These are phyloP conservation scores for Penicillium steckii DNA, from an alignment of 495 filamentous ascomycete genomes.

Conservation along the genomic window DNA sequence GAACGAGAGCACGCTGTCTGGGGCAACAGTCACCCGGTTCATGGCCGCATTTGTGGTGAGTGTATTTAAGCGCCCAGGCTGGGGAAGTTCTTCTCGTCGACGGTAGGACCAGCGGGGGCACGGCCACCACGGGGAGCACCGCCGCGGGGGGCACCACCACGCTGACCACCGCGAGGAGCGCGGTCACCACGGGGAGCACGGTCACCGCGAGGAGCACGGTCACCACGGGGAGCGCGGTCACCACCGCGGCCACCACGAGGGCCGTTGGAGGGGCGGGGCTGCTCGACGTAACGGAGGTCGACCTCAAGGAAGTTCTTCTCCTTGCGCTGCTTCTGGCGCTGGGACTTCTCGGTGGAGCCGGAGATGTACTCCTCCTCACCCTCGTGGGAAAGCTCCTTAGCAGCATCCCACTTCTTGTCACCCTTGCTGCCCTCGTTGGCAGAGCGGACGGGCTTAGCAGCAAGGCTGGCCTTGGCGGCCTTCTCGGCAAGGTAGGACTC, in stretches of 20 bases:
- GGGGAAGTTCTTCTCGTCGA: slow-evolving; percentile 54
- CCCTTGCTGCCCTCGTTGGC: slow-evolving; percentile 84
- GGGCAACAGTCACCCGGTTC: not conserved
- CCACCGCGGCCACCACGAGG: slow-evolving; percentile 41
- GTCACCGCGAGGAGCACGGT: slow-evolving; percentile 27
- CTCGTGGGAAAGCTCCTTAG: slow-evolving; percentile 72
- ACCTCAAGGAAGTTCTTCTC: slow-evolving; percentile 86
- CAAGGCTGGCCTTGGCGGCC: slow-evolving; percentile 76
- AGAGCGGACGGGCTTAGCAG: slow-evolving; percentile 70
- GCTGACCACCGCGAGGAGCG: slow-evolving; percentile 33
- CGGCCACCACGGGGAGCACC: slow-evolving; percentile 31
- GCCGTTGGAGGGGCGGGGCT: slow-evolving; percentile 46
- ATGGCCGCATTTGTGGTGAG: slow-evolving; percentile 1
- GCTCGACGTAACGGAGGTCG: slow-evolving; percentile 75
- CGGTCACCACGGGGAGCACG: slow-evolving; percentile 29
- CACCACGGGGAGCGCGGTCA: slow-evolving; percentile 37
- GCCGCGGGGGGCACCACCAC: slow-evolving; percentile 28
- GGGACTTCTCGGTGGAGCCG: slow-evolving; percentile 72
- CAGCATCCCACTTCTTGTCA: slow-evolving; percentile 88
- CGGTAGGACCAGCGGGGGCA: slow-evolving; percentile 35
- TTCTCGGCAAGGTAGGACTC: slow-evolving; percentile 84
- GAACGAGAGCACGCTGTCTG: slow-evolving; percentile 4
- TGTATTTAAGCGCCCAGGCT: slow-evolving; percentile 45
- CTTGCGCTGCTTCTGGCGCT: slow-evolving; percentile 89
- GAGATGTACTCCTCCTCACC: slow-evolving; percentile 74